Evolutionary conservation across 441 rosid species (phyloP).

Genomic region (Macaranga tanarius): DNA sequence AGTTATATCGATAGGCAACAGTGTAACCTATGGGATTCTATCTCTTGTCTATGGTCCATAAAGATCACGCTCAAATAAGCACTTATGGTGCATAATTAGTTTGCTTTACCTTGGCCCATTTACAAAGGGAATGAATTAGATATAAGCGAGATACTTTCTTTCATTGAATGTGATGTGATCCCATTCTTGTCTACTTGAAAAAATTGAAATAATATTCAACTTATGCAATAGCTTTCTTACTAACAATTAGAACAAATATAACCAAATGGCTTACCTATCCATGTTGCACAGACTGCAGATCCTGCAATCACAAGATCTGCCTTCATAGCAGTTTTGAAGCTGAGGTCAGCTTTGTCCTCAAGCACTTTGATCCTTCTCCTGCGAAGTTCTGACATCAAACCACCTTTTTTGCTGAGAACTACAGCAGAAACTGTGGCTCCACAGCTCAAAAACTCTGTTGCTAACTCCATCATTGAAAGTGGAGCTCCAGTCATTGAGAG

Average conservation of each 20-base stretch:
- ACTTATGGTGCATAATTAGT: neutral
- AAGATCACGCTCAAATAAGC: neutral
- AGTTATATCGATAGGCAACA: neutral
- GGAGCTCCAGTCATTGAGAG: constrained; percentile 99
- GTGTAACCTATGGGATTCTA: neutral
- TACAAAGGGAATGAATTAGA: neutral
- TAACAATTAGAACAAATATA: constrained; percentile 14
- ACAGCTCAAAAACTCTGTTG: constrained; percentile 94
- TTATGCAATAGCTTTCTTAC: constrained; percentile 3
- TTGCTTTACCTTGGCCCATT: neutral
- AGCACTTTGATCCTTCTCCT: constrained; percentile 89
- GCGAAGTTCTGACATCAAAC: constrained; percentile 75
- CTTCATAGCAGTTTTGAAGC: constrained; percentile 95
- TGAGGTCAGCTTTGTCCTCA: constrained; percentile 83
- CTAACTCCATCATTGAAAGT: constrained; percentile 93
- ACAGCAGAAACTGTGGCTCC: constrained; percentile 97
- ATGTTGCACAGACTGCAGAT: constrained; percentile 94
- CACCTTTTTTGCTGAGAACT: constrained; percentile 92
- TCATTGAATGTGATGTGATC: neutral
- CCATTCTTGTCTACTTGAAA: neutral
- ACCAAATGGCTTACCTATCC: constrained; percentile 64
- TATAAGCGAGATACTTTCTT: neutral
- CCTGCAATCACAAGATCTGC: constrained; percentile 96
- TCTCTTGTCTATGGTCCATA: too few species aligned
- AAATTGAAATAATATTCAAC: neutral